Percentiles rank a stretch among this genome's conserved stretches.
phyloP scores from a whole-genome alignment of 176 grass and related monocot genomes.

The bread wheat (Triticum aestivum) region DNA sequence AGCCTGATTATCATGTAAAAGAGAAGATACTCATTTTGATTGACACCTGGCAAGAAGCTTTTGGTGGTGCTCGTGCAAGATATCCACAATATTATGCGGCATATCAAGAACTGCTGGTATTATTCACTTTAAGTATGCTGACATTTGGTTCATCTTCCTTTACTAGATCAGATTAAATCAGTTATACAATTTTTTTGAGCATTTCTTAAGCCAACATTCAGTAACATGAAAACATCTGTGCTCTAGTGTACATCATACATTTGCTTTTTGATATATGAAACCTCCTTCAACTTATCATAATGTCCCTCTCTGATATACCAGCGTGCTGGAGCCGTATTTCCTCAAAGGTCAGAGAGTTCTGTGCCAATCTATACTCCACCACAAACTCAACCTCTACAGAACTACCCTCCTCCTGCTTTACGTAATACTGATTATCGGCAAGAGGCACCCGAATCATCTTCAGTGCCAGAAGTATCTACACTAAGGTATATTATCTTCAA shows the following conservation, averaged over 20 bases:
- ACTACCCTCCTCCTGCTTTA: constrained; percentile 60
- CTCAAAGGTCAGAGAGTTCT: constrained; percentile 71
- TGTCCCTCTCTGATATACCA: constrained; percentile 37
- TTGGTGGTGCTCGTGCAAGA: constrained; percentile 85
- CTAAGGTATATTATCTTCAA: constrained; percentile 60
- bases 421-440: constrained; percentile 58
- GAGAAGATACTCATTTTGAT: constrained; percentile 70
- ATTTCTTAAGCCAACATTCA: constrained; percentile 5
- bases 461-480: constrained; percentile 50
- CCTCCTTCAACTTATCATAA: background rate
- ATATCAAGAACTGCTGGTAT: constrained; percentile 93
- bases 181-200: background rate
- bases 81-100: constrained; percentile 81
- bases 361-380: constrained; percentile 83
- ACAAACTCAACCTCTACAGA: constrained; percentile 85
- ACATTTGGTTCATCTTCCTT: constrained; percentile 7
- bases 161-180: background rate
- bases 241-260: background rate
- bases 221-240: background rate
- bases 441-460: constrained; percentile 60
- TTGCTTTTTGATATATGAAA: background rate
- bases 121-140: background rate
- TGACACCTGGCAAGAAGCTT: constrained; percentile 99
- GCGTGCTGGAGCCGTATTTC: constrained; percentile 93
- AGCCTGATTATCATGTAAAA: constrained; percentile 62